Evolutionary conservation across 73 alveolate genomes (phyloP).

Genomic region (Paramecium sexaurelia): DNA sequence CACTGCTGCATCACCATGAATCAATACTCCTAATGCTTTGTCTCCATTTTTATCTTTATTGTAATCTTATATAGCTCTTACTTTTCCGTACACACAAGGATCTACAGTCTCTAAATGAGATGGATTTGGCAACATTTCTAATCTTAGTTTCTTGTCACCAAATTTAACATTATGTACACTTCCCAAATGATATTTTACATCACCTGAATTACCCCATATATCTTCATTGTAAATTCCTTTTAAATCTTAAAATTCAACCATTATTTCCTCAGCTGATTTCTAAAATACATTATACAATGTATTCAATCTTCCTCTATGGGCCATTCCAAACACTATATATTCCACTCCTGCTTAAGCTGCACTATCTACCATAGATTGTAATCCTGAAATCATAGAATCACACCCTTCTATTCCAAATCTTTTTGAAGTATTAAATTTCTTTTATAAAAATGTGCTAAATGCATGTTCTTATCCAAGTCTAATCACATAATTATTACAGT

Average conservation of each 20-base stretch:
- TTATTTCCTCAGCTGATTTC: slow-evolving; percentile 81
- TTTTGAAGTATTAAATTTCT: slow-evolving; percentile 91
- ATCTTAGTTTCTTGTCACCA: slow-evolving; percentile 56
- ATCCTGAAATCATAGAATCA: slow-evolving; percentile 75
- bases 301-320: slow-evolving; percentile 98
- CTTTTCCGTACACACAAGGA: slow-evolving; percentile 84
- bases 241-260: slow-evolving; percentile 68
- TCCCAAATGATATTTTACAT: slow-evolving; percentile 90
- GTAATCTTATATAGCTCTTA: slow-evolving; percentile 78
- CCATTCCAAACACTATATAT: slow-evolving; percentile 94
- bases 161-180: slow-evolving; percentile 60
- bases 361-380: slow-evolving; percentile 78
- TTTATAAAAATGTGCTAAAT: slow-evolving; percentile 78
- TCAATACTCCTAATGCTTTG: slow-evolving; percentile 72
- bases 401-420: slow-evolving; percentile 96
- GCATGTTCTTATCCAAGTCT: slow-evolving; percentile 79
- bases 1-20: slow-evolving; percentile 90
- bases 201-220: slow-evolving; percentile 83
- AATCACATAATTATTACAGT: not conserved
- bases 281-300: slow-evolving; percentile 87
- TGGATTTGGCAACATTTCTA: slow-evolving; percentile 79
- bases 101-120: slow-evolving; percentile 85
- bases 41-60: slow-evolving; percentile 68
- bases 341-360: slow-evolving; percentile 86
- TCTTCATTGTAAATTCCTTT: slow-evolving; percentile 59